These are phyloP conservation scores for Pseudocercospora pini-densiflorae DNA, from an alignment of 2,329 filamentous ascomycete genomes.

Conservation along the genomic window DNA sequence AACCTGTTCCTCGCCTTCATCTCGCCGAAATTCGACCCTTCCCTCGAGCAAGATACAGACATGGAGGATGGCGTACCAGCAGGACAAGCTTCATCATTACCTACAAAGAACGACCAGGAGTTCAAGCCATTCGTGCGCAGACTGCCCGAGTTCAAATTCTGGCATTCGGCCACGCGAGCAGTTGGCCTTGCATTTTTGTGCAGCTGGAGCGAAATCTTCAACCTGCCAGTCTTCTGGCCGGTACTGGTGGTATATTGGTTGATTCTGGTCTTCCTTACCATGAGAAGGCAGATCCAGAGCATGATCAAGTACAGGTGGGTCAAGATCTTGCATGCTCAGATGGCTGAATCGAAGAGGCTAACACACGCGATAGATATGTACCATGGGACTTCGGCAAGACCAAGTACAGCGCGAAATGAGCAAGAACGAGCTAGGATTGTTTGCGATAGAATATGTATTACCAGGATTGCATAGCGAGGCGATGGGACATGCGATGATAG, in stretches of 20 bases:
- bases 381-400: constrained; percentile 47
- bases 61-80: constrained; percentile 83
- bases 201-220: constrained; percentile 92
- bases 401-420: constrained; percentile 41
- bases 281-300: constrained; percentile 99
- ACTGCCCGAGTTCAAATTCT: constrained; percentile 99
- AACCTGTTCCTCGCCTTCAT: constrained; percentile 99
- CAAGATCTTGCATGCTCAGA: not conserved
- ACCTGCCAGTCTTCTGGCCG: constrained; percentile 98
- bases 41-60: constrained; percentile 90
- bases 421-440: not conserved
- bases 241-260: constrained; percentile 99
- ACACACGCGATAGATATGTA: constrained; percentile 39
- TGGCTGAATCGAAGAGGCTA: constrained; percentile 16
- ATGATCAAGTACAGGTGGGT: constrained; percentile 99
- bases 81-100: constrained; percentile 68
- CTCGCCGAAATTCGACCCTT: constrained; percentile 98
- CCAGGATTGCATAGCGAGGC: constrained; percentile 20
- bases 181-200: constrained; percentile 82
- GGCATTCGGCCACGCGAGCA: constrained; percentile 92
- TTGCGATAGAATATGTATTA: constrained; percentile 18
- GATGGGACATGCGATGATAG: not conserved
- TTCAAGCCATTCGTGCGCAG: constrained; percentile 96
- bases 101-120: constrained; percentile 95
- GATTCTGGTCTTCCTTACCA: constrained; percentile 93